Base-by-base conservation (phyloP, 164 flowering plant species). In the Dillenia turbinata region DNA sequence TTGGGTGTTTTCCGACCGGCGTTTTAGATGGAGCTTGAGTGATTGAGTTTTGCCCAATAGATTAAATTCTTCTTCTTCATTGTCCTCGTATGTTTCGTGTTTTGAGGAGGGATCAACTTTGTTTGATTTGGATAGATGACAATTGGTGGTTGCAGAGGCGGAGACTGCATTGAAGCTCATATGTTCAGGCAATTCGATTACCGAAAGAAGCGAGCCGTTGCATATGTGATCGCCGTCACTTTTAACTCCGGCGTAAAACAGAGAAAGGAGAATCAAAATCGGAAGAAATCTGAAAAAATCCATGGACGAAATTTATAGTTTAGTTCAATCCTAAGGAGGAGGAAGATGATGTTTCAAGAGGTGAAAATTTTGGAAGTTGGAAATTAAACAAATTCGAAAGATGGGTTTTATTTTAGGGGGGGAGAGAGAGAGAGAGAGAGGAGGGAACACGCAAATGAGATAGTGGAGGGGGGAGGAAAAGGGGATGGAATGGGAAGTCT, bases 1-100 rank as follows among this genome's bases (percentile, higher is more conserved):
- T 52, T 72, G 47, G 24, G 44, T 9, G 52, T 49, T 64, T 17
- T n/a, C 43, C 6, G 72, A 54, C 59, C 82, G 65, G 65, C 56
- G 88, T 66, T 73, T 84, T 3, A 87, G 75, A 44, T 79, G 71
- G 50, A 86, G 72, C 67, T 83, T 89, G 56, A 85, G 75, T 8
- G 78, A 40, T 1, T 56, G 66, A 51, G 60, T 52, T 62, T 14
- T 14, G 10, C 9, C n/a, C 61, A 1, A 13, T 12, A 12, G 47
- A 9, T 10, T 49, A 15, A 61, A 63, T 17, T 65, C 64, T 13
- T 65, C 60, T 8, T 46, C 67, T 9, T 53, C 56, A 48, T 26
- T 48, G 56, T 12, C 65, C 57, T 3, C 24, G 12, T 19, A 56
- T n/a, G 46, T 15, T 14, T 24, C 24, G n/a, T 9, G 47, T 51